A percentile compares a stretch with the other conserved stretches of the same genome.
phyloP scores from a whole-genome alignment of 306 rosid species.

The Castanea sativa region DNA sequence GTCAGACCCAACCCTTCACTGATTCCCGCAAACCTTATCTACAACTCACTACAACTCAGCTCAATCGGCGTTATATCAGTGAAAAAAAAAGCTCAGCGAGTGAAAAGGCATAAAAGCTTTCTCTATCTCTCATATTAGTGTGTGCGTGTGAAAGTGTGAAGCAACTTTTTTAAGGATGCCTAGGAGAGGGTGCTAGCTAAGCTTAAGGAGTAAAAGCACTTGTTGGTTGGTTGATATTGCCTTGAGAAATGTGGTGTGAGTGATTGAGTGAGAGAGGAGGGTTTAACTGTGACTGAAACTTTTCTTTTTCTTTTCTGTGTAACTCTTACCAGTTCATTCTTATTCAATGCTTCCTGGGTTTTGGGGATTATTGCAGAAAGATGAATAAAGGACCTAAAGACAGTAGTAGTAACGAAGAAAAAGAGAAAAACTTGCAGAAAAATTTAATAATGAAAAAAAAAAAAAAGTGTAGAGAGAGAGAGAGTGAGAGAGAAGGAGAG shows the following conservation, averaged over 20 bases:
- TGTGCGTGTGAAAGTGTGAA: constrained; percentile 27
- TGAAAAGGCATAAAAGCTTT: not conserved
- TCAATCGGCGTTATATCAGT: constrained; percentile 25
- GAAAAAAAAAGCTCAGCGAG: not conserved
- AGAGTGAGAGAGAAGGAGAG: not conserved
- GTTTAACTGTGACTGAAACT: constrained; percentile 12
- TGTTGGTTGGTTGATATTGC: constrained; percentile 28
- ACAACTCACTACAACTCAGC: constrained; percentile 21
- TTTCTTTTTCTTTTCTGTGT: not conserved
- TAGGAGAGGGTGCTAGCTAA: constrained; percentile 25
- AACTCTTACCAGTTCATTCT: not conserved
- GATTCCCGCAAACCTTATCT: constrained; percentile 71
- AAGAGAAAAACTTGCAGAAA: too few species aligned
- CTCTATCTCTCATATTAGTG: not conserved
- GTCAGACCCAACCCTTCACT: constrained; percentile 30
- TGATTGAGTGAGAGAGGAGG: constrained; percentile 9
- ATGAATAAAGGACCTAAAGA: too few species aligned
- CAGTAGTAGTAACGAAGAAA: too few species aligned
- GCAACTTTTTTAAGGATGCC: constrained; percentile 24
- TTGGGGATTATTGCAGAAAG: constrained; percentile 25
- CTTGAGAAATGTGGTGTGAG: constrained; percentile 34
- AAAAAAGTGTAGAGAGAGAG: not conserved
- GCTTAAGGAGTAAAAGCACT: constrained; percentile 21
- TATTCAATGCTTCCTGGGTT: constrained; percentile 29
- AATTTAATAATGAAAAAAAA: too few species aligned